Conservation (phyloP, 2,329 filamentous ascomycete genomes). For the Ramularia endophylla region DNA sequence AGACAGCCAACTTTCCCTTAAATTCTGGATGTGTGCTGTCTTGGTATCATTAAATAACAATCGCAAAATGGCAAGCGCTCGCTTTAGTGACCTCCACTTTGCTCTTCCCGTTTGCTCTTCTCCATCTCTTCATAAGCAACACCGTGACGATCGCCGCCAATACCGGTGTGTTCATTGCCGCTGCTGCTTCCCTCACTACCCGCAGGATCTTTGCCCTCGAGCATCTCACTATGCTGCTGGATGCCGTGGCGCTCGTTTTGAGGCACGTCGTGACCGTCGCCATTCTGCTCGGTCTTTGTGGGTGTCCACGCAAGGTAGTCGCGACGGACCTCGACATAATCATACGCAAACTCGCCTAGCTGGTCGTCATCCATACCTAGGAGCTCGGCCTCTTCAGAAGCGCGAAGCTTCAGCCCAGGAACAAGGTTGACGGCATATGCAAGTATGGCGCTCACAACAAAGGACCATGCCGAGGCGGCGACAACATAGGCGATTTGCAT, state of each 20-base stretch:
- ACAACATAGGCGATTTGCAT: constrained; percentile 74
- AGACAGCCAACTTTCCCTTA: no score
- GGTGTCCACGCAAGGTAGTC: constrained; percentile 87
- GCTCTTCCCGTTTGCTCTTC: constrained; percentile 15
- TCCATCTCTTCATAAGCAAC: constrained; percentile 43
- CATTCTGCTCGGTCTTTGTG: constrained; percentile 58
- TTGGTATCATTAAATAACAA: constrained; percentile 6
- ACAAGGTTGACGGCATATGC: constrained; percentile 69
- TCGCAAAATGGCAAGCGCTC: neutral
- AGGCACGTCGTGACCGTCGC: constrained; percentile 55
- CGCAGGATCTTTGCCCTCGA: constrained; percentile 50
- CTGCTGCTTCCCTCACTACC: constrained; percentile 35
- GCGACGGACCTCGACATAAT: constrained; percentile 82
- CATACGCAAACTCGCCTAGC: constrained; percentile 84
- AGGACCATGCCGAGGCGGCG: constrained; percentile 61
- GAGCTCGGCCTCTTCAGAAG: constrained; percentile 74
- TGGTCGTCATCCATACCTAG: constrained; percentile 88
- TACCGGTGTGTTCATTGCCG: constrained; percentile 42
- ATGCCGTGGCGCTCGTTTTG: constrained; percentile 58
- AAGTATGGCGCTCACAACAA: constrained; percentile 66
- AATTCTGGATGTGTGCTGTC: constrained; percentile 4
- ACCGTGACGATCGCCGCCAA: constrained; percentile 49
- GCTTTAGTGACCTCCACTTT: constrained; percentile 14
- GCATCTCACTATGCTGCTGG: constrained; percentile 59
- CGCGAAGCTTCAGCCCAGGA: constrained; percentile 72